Base-by-base conservation (phyloP, 192 early-diverging fungal species). In the Podila verticillata region DNA sequence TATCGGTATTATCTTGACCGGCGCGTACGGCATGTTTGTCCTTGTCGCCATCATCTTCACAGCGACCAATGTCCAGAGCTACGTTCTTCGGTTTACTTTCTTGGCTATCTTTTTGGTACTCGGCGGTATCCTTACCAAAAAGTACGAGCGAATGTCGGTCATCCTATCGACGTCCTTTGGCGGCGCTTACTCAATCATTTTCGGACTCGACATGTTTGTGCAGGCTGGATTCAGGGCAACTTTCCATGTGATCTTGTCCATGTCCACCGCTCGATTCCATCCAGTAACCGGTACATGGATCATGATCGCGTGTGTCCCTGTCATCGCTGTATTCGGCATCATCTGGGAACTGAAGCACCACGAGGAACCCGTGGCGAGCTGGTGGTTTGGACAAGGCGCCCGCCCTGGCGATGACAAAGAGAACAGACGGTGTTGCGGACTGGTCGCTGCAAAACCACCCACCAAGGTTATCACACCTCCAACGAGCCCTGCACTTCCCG, bases 161-260 rank as follows among this genome's bases (percentile, higher is more conserved):
- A 81, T 81, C 58, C 1, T 84, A 4, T 66, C 83, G 6, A 84
- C 83, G 4, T 84, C 83, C 4, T 28, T 81, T 32, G 83, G 66
- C 3, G 83, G 83, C 20, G 72, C 83, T 1, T 84, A 81, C 48
- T 67, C 64, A 4, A 65, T 81, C 9, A 70, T 84, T 63, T 84
- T 75, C 68, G 83, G 83, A 64, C 31, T 84, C 3, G 83, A 84
- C 54, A 75, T 75, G 73, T 84, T 84, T 72, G 77, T 74, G 9
- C 73, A 75, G 51, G 56, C 65, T 47, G 65, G 63, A 26, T 84
- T 81, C 61, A 48, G 72, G n/a, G 58, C 62, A 3, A 75, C 74
- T 2, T 77, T 84, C 60, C 68, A 84, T 63, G 68, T 84, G 17
- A 72, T 72, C 39, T 63, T 72, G 31, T 68, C 72, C 5, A 72